A percentile compares a stretch with the other conserved stretches of the same genome.
phyloP scores from a whole-genome alignment of 164 flowering plant species.

The Annona cherimola region DNA sequence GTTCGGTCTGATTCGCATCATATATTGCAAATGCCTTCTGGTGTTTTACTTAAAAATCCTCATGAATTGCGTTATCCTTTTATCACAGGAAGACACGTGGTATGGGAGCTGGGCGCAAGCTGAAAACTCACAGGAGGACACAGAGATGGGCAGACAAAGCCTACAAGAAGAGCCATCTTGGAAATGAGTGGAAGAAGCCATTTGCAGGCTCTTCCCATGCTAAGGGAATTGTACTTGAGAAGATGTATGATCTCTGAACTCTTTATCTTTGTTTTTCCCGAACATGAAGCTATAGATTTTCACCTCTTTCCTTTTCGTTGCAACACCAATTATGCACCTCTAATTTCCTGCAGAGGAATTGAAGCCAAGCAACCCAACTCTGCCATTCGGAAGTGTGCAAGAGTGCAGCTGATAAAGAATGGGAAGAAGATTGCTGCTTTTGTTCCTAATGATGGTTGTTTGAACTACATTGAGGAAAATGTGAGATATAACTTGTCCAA shows the following conservation, averaged over 20 bases:
- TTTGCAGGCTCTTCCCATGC: conserved; percentile 67
- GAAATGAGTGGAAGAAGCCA: conserved; percentile 65
- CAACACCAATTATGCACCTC: background rate
- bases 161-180: conserved; percentile 57
- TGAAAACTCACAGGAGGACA: conserved; percentile 42
- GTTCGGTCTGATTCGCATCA: too few species aligned
- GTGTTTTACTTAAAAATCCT: background rate
- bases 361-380: conserved; percentile 73
- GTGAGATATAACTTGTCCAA: conserved; percentile 23
- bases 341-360: conserved; percentile 40
- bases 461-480: conserved; percentile 58
- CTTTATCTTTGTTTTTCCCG: too few species aligned
- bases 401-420: conserved; percentile 58
- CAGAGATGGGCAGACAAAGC: conserved; percentile 61
- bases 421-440: conserved; percentile 69
- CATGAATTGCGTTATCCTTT: background rate
- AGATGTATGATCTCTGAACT: conserved; percentile 40
- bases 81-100: conserved; percentile 53
- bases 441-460: conserved; percentile 62
- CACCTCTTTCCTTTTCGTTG: too few species aligned
- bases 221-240: conserved; percentile 58
- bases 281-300: too few species aligned
- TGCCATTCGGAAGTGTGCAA: conserved; percentile 57
- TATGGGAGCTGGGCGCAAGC: conserved; percentile 64
- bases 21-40: too few species aligned